Base-by-base conservation (phyloP, 2,329 filamentous ascomycete species). In the Ophiostoma australiae region DNA sequence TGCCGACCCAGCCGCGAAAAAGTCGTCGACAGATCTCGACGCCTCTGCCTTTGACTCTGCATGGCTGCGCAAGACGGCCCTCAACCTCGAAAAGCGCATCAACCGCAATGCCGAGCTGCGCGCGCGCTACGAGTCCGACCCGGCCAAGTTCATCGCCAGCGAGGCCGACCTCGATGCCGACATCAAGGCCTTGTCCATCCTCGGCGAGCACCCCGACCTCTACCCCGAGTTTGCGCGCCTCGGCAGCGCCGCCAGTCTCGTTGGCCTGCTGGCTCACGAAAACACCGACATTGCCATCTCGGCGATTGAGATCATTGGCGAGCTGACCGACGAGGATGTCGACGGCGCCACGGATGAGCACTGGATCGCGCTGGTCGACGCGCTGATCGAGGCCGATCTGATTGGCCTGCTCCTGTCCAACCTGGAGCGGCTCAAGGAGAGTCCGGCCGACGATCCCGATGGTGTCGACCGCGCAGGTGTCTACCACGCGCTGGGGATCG, bases 281-380 rank as follows among this genome's bases (percentile, higher is more conserved):
- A 99, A 99, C 78, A 94, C 94, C 0, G 95, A 99, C 77, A 96
- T 99, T 74, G 93, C 95, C 13, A 97, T 98, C 76, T 92, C 91
- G 74, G 92, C 91, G 0, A 89, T 97, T 68, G 91, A 98, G 81
- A 91, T 97, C 67, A 87, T 99, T 69, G 90, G 88, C 71, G 95
- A 99, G 81, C 82, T 98, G 75, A 96, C 93, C 17, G 95, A 98
- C 76, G 94, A 99, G 78, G 94, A 98, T 77, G 92, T 97, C 1
- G 85, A 89, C 61, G 92, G 91, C 1, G 66, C 66, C n/a, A 88
- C 90, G 72, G 89, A 93, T 75, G 87, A 87, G 70, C 89, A 97
- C 76, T 97, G 94, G 93, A 87, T 91, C 73, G 83, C 81, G 0
- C 81, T 99, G 10, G 92, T 94, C 0, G 87, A 87, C 78, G 88